Evolutionary conservation across 352 stramenopile genomes (phyloP), one percentile per base, ranked within the genome.

Genomic region (Salisapilia sapeloensis): DNA sequence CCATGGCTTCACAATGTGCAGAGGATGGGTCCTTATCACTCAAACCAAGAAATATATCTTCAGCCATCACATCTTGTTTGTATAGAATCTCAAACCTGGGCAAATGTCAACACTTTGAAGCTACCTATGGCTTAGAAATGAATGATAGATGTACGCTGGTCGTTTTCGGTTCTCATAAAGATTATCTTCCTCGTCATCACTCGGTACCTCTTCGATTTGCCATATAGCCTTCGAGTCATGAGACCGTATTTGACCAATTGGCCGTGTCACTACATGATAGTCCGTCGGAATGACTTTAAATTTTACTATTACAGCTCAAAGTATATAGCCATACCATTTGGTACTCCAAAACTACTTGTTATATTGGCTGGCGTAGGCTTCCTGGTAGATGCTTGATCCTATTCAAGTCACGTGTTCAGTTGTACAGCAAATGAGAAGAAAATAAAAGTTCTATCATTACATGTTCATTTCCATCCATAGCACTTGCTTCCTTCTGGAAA

Each of bases 1-100:
- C 64, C 54, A 87, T 80, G 15, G 66, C 66, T 33, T 86, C 65
- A 33, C 75, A 91, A 30, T 82, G 57, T 3, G 67, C 61, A 1
- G 60, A 77, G 12, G 70, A 87, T n/a, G 72, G 72, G 26, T 91
- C 75, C 35, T 85, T 84, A 39, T 87, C 72, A 29, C 64, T 67
- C 11, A 87, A 44, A 1, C 72, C 72, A 16, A 91, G 58, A 24
- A 83, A 91, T 38, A 91, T 60, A 40, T 84, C 71, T 33, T 91
- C 75, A 0, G 71, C 81, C 71, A 83, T 84, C 23, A 91, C 69
- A 21, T 52, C 75, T 47, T 91, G 75, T 50, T 86, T 84, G 56
- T 84, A 87, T 24, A 84, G 39, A 32, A 91, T 64, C 45, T 85
- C 75, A 43, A 79, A 82, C n/a, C 65, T 80, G 24, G 39, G 12